phyloP scores from a whole-genome alignment of 2,329 filamentous ascomycete genomes.

The Ascochyta clinopodiicola region DNA sequence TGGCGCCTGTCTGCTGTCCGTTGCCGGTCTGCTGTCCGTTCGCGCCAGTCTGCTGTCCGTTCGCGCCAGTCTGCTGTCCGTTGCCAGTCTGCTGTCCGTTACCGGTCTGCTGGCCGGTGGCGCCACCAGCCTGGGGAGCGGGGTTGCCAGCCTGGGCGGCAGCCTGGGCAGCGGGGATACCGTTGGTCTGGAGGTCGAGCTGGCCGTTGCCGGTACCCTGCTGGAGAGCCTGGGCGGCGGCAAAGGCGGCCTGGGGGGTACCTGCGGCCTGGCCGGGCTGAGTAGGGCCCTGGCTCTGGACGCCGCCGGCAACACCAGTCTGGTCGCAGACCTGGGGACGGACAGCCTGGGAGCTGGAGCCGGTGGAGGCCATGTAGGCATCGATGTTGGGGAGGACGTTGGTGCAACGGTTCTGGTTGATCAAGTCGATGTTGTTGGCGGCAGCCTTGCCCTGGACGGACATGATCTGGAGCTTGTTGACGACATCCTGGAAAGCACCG shows the following conservation, averaged over 20 bases:
- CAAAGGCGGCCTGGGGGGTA: conserved; percentile 40
- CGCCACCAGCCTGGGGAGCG: neutral
- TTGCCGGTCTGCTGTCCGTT: neutral
- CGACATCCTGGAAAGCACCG: conserved; percentile 49
- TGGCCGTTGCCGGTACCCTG: conserved; percentile 39
- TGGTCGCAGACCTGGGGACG: conserved; percentile 42
- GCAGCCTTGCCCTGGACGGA: conserved; percentile 42
- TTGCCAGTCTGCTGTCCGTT: neutral
- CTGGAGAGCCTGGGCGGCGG: conserved; percentile 36
- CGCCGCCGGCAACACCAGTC: conserved; percentile 44
- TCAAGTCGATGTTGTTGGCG: conserved; percentile 43
- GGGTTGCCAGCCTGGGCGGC: conserved; percentile 16
- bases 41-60: conserved; percentile 9
- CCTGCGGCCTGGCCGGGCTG: conserved; percentile 38
- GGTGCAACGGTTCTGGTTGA: conserved; percentile 47
- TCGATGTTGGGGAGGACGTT: conserved; percentile 49
- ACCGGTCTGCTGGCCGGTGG: neutral
- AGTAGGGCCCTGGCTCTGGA: conserved; percentile 38
- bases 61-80: neutral
- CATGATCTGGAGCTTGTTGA: conserved; percentile 49
- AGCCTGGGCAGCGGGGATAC: conserved; percentile 12
- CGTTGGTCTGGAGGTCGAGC: conserved; percentile 30
- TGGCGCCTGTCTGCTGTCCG: neutral
- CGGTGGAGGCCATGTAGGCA: conserved; percentile 46
- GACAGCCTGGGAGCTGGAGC: conserved; percentile 37